Base-by-base conservation (phyloP, 768 basidiomycete genomes). In the Tylopilus felleus region DNA sequence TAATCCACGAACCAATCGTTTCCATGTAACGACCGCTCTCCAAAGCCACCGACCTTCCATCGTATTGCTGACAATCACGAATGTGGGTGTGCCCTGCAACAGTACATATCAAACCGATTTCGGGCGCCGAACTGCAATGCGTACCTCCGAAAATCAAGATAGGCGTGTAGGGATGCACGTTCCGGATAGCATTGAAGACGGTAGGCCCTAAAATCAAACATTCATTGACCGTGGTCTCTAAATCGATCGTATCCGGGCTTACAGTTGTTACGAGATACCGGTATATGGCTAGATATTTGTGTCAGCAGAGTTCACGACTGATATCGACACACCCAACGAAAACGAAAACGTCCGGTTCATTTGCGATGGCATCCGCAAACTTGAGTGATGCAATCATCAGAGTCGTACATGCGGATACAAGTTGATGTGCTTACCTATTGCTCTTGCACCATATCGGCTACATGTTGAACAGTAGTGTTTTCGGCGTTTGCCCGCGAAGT, bases 11-110 rank as follows among this genome's bases (percentile, higher is more conserved):
- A 87, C 90, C 92, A 51, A 95, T 75, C 13, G 93, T 97, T 72
- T 97, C 94, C 86, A 95, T 89, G 66, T 95, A 96, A 23, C 91
- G 76, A 17, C 94, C 89, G 59, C 90, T 87, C 63, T 92, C 89
- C 56, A 94, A 66, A 2, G 86, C 60, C 56, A 67, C 59, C 17
- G 60, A 27, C 23, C 60, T 61, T 36, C 55, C 55, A 46, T 67
- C 57, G 23, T 59, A 67, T 23, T 61, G 62, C 22, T 59, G 65
- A 44, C 64, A 67, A 27, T 67, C 59, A 14, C 62, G 65, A 38
- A 64, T 54, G 21, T 67, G 65, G 47, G 1, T 76, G 59, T 93
- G 90, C 4, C 86, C 86, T 75, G 55, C 31, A n/a, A n/a, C n/a
- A n/a, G n/a, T n/a, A 55, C 13, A 40, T n/a, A 25, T 45, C 4